Evolutionary conservation across 2,329 filamentous ascomycete genomes (phyloP), one percentile per base, ranked within the genome.

Genomic region (Teratosphaeria pseudoeucalypti): DNA sequence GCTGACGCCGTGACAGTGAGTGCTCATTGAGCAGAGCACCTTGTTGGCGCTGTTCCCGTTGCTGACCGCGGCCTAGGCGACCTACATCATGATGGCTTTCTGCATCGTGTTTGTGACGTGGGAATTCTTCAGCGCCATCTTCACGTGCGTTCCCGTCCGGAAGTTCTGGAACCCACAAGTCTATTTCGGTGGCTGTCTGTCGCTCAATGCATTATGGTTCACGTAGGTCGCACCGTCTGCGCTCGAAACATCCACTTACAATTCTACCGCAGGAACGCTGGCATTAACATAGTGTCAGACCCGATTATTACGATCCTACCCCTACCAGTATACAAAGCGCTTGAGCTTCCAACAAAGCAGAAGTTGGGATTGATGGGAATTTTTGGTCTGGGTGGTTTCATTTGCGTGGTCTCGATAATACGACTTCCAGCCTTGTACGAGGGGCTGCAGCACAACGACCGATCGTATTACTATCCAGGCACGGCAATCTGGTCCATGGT

Each of bases 131-230:
- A 74, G 69, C 32, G 72, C 71, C 10, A 71, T 73, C 43, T 72
- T 78, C 60, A 73, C 74, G 34, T 79, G 77, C 62, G 67, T 68
- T 0, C 77, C 77, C 0, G 68, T 77, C 10, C 63, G 71, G 9
- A 73, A 69, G 56, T 79, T 77, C 65, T 79, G 77, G 77, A 64
- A 74, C 43, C 64, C 65, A 9, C 58, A 54, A 11, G 62, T 69
- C 7, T 57, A 57, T 19, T 34, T 23, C 9, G 57, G 57, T n/a
- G 10, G 65, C 56, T 80, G 78, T 62, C 54, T 79, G 53, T 69
- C 68, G 49, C 70, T 72, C 29, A 70, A 74, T 27, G 71, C 70
- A 0, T 65, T 79, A 10, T 79, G 77, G 77, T 77, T 49, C 43
- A 19, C 43, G 43, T 49, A 19, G 6, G 43, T 49, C 16, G 3